A percentile compares a stretch with the other conserved stretches of the same genome.
Conservation (phyloP, 805 yeast species). For the Starmerella davenportii region DNA sequence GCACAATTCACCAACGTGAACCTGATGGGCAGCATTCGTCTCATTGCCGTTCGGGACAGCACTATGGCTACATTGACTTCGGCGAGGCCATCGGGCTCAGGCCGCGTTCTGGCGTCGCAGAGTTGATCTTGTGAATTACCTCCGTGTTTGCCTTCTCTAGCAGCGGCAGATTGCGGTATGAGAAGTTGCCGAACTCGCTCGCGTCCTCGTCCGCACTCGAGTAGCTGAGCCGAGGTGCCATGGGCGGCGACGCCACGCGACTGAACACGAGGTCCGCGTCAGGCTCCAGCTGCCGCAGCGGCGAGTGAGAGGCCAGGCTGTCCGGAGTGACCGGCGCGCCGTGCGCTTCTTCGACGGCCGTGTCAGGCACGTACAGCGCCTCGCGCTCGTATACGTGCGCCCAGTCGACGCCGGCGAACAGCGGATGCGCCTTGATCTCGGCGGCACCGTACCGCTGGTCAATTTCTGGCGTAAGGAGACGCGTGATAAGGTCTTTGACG, state of each 20-base stretch:
- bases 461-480: constrained; percentile 48
- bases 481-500: constrained; percentile 57
- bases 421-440: constrained; percentile 66
- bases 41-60: no score
- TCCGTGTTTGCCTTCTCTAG: constrained; percentile 88
- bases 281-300: neutral
- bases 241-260: neutral
- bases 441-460: constrained; percentile 47
- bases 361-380: constrained; percentile 57
- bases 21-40: no score
- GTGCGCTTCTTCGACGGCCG: neutral
- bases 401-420: constrained; percentile 58
- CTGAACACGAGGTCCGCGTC: neutral
- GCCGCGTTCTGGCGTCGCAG: constrained; percentile 20
- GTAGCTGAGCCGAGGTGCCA: neutral
- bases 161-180: constrained; percentile 73
- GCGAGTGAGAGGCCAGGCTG: neutral
- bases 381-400: constrained; percentile 52
- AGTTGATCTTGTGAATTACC: constrained; percentile 53
- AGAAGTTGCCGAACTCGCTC: constrained; percentile 69
- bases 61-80: no score
- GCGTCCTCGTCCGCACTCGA: neutral
- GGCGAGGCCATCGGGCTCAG: constrained; percentile 1
- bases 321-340: neutral
- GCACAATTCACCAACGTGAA: no score